phyloP scores from a whole-genome alignment of 2,329 filamentous ascomycete species.

The Aspergillus fumigatiaffinis region DNA sequence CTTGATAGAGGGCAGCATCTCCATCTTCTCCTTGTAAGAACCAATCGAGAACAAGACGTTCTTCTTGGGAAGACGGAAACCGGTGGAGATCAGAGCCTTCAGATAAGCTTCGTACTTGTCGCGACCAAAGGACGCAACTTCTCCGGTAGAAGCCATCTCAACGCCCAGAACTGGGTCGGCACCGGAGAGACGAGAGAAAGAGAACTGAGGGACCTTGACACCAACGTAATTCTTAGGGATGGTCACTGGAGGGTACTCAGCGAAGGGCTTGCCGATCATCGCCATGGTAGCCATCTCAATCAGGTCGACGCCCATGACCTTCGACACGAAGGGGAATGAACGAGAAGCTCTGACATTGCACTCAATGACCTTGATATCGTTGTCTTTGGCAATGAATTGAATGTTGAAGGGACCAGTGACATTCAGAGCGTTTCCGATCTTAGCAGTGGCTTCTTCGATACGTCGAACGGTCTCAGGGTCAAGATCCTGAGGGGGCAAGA shows the following conservation, averaged over 20 bases:
- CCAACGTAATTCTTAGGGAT: slow-evolving; percentile 81
- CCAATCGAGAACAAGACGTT: slow-evolving; percentile 95
- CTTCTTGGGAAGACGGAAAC: slow-evolving; percentile 92
- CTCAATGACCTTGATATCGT: slow-evolving; percentile 99
- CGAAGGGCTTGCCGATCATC: slow-evolving; percentile 79
- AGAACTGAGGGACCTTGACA: slow-evolving; percentile 98
- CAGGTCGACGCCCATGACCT: slow-evolving; percentile 95
- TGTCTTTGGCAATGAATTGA: slow-evolving; percentile 98
- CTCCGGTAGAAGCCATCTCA: slow-evolving; percentile 98
- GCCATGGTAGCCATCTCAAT: slow-evolving; percentile 99
- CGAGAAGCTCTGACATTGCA: slow-evolving; percentile 95
- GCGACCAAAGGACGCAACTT: slow-evolving; percentile 92
- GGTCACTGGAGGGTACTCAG: slow-evolving; percentile 73
- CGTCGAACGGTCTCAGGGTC: slow-evolving; percentile 81
- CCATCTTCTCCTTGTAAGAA: slow-evolving; percentile 95
- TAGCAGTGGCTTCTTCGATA: slow-evolving; percentile 91
- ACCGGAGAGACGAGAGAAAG: slow-evolving; percentile 92
- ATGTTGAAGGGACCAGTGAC: slow-evolving; percentile 98
- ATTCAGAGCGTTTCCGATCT: slow-evolving; percentile 91
- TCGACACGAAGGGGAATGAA: slow-evolving; percentile 97
- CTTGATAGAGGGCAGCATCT: slow-evolving; percentile 89
- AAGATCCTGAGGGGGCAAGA: slow-evolving; percentile 90
- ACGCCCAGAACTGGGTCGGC: slow-evolving; percentile 95
- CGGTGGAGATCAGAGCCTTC: slow-evolving; percentile 91
- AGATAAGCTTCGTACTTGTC: slow-evolving; percentile 98